Percentiles rank a stretch among this genome's conserved stretches.
Evolutionary conservation across 2,329 filamentous ascomycete species (phyloP).

Genomic region (Ustulina deusta): DNA sequence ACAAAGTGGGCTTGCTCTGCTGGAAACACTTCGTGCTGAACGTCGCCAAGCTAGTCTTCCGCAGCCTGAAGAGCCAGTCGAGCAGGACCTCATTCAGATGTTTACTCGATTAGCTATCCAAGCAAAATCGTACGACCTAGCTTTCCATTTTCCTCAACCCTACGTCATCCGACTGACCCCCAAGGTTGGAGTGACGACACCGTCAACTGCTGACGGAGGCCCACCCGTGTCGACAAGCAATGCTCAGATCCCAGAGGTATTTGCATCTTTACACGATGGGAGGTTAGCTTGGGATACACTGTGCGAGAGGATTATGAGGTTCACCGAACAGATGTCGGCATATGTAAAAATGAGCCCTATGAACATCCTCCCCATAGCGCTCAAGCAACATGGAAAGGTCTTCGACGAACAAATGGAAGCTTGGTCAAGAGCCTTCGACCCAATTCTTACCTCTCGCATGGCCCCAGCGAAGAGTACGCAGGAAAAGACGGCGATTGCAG

Average conservation of each 20-base stretch:
- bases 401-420: slow-evolving; percentile 64
- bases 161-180: slow-evolving; percentile 68
- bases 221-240: slow-evolving; percentile 57
- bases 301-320: slow-evolving; percentile 67
- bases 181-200: slow-evolving; percentile 50
- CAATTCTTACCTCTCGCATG: slow-evolving; percentile 63
- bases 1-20: slow-evolving; percentile 66
- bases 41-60: slow-evolving; percentile 56
- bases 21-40: slow-evolving; percentile 65
- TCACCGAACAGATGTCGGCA: slow-evolving; percentile 67
- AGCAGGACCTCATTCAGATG: slow-evolving; percentile 71
- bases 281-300: slow-evolving; percentile 68
- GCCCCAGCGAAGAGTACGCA: slow-evolving; percentile 63
- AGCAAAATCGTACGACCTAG: slow-evolving; percentile 76
- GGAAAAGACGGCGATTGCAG: slow-evolving; percentile 70
- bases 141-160: slow-evolving; percentile 73
- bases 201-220: slow-evolving; percentile 57
- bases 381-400: slow-evolving; percentile 60
- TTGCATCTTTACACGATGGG: slow-evolving; percentile 65
- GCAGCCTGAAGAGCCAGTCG: slow-evolving; percentile 61
- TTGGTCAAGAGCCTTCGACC: slow-evolving; percentile 69
- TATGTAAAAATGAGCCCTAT: slow-evolving; percentile 63
- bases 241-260: slow-evolving; percentile 58
- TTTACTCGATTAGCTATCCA: slow-evolving; percentile 73
- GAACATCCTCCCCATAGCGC: slow-evolving; percentile 62